Conservation (phyloP, 441 rosid genomes). For the Adansonia rubrostipa region DNA sequence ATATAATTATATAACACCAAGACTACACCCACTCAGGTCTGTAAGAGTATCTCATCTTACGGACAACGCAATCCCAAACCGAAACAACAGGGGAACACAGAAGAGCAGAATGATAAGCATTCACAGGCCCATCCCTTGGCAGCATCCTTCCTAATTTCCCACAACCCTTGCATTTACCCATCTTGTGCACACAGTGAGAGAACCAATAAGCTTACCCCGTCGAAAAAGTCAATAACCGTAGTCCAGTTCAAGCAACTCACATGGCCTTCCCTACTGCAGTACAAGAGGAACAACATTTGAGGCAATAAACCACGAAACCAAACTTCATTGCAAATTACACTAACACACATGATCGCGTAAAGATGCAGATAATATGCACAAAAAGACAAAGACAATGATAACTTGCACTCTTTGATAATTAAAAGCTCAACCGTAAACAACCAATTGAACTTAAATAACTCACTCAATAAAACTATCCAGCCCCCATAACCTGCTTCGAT, state of each 20-base stretch:
- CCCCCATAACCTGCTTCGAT: neutral
- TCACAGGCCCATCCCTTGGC: conserved; percentile 52
- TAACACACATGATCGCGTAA: neutral
- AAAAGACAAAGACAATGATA: neutral
- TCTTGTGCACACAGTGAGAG: conserved; percentile 45
- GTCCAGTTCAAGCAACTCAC: conserved; percentile 49
- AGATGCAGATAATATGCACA: neutral
- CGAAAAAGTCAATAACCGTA: conserved; percentile 29
- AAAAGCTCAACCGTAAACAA: neutral
- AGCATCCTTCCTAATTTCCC: conserved; percentile 75
- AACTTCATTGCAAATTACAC: neutral
- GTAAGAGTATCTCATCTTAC: conserved; percentile 93
- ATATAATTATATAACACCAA: conserved; percentile 31
- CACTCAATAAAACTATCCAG: conserved; percentile 6
- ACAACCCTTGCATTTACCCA: conserved; percentile 85
- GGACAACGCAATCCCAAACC: conserved; percentile 94
- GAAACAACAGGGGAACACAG: conserved; percentile 87
- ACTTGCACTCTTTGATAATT: neutral
- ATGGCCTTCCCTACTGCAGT: conserved; percentile 53
- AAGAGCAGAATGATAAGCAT: conserved; percentile 70
- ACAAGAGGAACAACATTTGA: conserved; percentile 12
- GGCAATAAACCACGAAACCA: conserved; percentile 1
- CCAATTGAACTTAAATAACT: neutral
- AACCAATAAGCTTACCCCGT: conserved; percentile 36
- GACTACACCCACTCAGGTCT: conserved; percentile 99